These are phyloP conservation scores for Gossypium trilobum DNA, from an alignment of 441 rosid species.

Conservation along the genomic window DNA sequence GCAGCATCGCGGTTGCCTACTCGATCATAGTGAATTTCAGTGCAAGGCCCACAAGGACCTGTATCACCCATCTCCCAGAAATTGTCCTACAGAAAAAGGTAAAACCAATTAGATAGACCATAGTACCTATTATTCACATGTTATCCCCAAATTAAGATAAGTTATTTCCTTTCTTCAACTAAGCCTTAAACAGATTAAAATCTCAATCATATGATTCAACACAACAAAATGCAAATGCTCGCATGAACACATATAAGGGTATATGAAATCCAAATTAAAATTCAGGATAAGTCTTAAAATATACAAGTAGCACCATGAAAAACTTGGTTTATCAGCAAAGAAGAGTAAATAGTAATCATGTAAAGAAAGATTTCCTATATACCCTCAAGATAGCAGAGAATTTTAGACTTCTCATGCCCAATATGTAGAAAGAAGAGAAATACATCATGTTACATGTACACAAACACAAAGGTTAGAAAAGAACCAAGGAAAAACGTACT, in stretches of 20 bases:
- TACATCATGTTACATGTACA: background rate
- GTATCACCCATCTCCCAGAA: conserved; percentile 99
- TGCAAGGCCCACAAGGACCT: conserved; percentile 99
- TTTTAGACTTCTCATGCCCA: background rate
- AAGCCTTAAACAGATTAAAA: background rate
- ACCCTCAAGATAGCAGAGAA: background rate
- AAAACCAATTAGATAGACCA: conserved; percentile 12
- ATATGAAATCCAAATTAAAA: background rate
- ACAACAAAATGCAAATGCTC: background rate
- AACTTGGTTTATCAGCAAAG: background rate
- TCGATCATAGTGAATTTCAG: conserved; percentile 91
- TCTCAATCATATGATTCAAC: background rate
- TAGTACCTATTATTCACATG: background rate
- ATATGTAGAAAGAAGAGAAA: background rate
- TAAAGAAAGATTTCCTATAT: background rate
- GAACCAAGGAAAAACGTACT: conserved; percentile 29
- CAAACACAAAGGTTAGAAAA: background rate
- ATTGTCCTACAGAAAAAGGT: conserved; percentile 52
- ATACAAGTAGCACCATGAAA: background rate
- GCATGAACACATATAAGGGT: background rate
- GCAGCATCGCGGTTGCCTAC: conserved; percentile 81
- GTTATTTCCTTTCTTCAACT: background rate
- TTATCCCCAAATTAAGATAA: background rate
- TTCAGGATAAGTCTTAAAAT: background rate
- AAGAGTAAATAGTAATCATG: background rate